Conservation (phyloP, 495 filamentous ascomycete genomes). For the Niebla homalea region DNA sequence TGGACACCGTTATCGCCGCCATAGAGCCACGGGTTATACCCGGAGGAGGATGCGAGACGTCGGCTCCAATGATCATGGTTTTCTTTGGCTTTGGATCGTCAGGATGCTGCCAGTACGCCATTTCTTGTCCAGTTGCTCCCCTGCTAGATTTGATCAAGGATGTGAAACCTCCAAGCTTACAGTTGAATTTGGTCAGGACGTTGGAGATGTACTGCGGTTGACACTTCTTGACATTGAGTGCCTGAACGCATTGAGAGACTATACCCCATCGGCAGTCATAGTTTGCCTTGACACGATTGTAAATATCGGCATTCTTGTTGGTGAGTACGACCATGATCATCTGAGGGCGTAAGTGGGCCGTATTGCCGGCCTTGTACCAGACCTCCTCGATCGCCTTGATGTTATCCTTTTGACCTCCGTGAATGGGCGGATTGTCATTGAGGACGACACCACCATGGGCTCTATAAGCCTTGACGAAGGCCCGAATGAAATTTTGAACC, state of each 20-base stretch:
- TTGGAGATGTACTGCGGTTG: conserved; percentile 74
- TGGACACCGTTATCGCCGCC: conserved; percentile 75
- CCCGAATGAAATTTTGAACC: conserved; percentile 41
- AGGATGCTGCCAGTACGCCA: conserved; percentile 26
- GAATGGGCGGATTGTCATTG: conserved; percentile 22
- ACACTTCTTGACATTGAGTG: conserved; percentile 43
- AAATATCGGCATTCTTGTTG: conserved; percentile 49
- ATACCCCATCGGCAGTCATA: conserved; percentile 70
- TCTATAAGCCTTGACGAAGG: conserved; percentile 48
- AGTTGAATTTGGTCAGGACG: conserved; percentile 86
- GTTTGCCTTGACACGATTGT: conserved; percentile 69
- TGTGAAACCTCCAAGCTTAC: conserved; percentile 82
- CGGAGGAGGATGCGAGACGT: conserved; percentile 74
- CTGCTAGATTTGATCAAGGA: conserved; percentile 17
- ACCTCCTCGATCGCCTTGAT: conserved; percentile 39
- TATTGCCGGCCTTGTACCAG: conserved; percentile 35
- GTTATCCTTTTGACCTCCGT: conserved; percentile 27
- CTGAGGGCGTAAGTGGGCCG: conserved; percentile 26
- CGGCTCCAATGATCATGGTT: conserved; percentile 72
- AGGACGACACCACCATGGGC: conserved; percentile 58
- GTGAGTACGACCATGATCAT: conserved; percentile 53
- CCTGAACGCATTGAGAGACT: conserved; percentile 59
- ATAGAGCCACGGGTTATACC: conserved; percentile 55
- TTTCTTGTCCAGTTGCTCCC: too few species aligned
- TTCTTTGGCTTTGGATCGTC: too few species aligned